These are phyloP conservation scores for Pseudogymnoascus sp. DNA, from an alignment of 2,329 filamentous ascomycete species.

Conservation along the genomic window DNA sequence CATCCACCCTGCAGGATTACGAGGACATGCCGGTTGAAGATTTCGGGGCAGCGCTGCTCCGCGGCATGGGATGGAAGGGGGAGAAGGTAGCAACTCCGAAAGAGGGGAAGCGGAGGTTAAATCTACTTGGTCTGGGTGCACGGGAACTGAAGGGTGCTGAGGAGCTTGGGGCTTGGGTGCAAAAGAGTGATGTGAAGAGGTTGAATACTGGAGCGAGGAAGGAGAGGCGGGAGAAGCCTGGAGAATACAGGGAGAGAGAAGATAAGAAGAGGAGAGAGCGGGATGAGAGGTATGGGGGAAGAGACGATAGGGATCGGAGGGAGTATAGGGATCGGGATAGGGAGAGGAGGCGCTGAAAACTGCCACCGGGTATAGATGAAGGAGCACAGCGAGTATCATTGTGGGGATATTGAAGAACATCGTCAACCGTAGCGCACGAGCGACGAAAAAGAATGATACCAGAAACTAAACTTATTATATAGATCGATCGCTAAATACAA, in stretches of 20 bases:
- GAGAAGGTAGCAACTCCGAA: conserved; percentile 51
- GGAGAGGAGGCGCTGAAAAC: conserved; percentile 29
- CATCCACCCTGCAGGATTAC: conserved; percentile 75
- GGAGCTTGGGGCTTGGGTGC: conserved; percentile 75
- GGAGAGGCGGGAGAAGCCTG: conserved; percentile 33
- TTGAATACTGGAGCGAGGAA: conserved; percentile 31
- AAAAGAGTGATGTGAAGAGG: conserved; percentile 50
- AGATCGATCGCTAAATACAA: background rate
- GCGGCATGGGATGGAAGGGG: conserved; percentile 93
- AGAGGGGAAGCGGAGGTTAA: conserved; percentile 62
- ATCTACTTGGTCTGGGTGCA: conserved; percentile 62
- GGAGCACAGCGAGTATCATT: conserved; percentile 9
- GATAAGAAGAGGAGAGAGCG: conserved; percentile 34
- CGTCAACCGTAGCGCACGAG: conserved; percentile 20
- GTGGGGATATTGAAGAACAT: background rate
- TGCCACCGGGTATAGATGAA: conserved; percentile 17
- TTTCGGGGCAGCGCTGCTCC: conserved; percentile 81
- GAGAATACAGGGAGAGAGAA: conserved; percentile 31
- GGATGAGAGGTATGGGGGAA: conserved; percentile 31
- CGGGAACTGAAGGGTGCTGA: conserved; percentile 66
- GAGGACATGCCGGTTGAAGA: conserved; percentile 85
- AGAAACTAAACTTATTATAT: background rate
- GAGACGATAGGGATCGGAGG: conserved; percentile 31
- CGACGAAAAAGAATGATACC: conserved; percentile 6
- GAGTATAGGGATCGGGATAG: conserved; percentile 26